Percentiles rank a stretch among this genome's conserved stretches.
phyloP scores from a whole-genome alignment of 148 eudicot species.

The Bassia scoparia region DNA sequence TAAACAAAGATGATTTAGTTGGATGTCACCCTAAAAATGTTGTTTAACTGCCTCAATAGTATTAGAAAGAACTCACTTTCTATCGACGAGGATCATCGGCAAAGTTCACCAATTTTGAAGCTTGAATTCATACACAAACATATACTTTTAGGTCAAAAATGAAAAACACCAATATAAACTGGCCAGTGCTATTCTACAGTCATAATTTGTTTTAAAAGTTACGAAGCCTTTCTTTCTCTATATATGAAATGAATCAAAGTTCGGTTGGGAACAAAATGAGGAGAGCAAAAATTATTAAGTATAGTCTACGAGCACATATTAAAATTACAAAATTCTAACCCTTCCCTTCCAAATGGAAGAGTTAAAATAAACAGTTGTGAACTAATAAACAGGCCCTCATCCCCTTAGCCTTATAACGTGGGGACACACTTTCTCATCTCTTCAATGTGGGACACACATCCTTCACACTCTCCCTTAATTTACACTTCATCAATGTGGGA shows the following conservation, averaged over 20 bases:
- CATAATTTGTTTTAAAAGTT: no score
- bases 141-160: conserved; percentile 1
- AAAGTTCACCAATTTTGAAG: conserved; percentile 90
- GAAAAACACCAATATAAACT: no score
- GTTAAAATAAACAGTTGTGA: no score
- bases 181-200: no score
- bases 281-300: background rate
- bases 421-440: no score
- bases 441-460: no score
- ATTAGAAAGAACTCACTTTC: conserved; percentile 40
- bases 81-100: conserved; percentile 70
- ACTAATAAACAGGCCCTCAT: no score
- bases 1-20: conserved; percentile 19
- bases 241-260: background rate
- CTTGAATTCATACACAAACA: conserved; percentile 46
- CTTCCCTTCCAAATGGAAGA: no score
- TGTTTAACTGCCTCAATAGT: background rate
- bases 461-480: no score
- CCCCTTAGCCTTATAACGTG: no score
- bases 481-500: no score
- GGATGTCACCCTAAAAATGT: background rate
- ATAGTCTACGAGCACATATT: background rate
- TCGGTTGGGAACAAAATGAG: background rate
- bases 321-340: background rate
- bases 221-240: background rate